Base-by-base conservation (phyloP, 495 filamentous ascomycete species). In the Lophiostoma macrostomum region DNA sequence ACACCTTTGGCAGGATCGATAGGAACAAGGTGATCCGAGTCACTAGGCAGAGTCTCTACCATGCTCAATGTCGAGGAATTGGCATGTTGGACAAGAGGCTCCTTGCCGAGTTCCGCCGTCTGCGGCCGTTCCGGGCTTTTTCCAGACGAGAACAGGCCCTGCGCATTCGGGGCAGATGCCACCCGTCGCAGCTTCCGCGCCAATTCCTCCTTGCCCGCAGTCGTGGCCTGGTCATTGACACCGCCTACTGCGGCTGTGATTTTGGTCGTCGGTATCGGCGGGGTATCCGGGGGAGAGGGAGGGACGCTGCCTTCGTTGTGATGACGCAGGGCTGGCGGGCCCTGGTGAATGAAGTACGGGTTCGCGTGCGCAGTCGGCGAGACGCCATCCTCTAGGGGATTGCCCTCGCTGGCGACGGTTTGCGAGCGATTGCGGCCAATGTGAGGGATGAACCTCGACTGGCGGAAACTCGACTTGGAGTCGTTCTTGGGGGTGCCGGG, bases 281-380 rank as follows among this genome's bases (percentile, higher is more conserved):
- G 93, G 4, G 90, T 93, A 71, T 95, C 91, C 22, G 93, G 90
- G n/a, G 93, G 94, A 30, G 91, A 95, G 0, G 90, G 90, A 19
- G 93, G 93, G n/a, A 93, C 86, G 60, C 88, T 95, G 64, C 85
- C 87, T 32, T 95, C 88, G 68, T 96, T 94, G 71, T 91, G 90
- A 73, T 98, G 93, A 58, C 93, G 82, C 58, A 97, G 73, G 45
- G 87, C 83, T 16, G 93, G 93, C 53, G 90, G 91, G 46, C 93
- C 93, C 68, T 98, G 93, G 68, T 97, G 94, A 40, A 84, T 86
- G 69, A 98, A 98, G 66, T 98, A 98, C 3, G 93, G 93, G 65
- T 98, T 98, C 24, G 91, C 94, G 57, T 90, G 83, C 13, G 91
- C 94, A 14, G 90, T 96, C 19, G 94, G 93, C 54, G 90, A 95